Conservation (phyloP, 805 yeast species). For the Zygoascus bituminiphila region DNA sequence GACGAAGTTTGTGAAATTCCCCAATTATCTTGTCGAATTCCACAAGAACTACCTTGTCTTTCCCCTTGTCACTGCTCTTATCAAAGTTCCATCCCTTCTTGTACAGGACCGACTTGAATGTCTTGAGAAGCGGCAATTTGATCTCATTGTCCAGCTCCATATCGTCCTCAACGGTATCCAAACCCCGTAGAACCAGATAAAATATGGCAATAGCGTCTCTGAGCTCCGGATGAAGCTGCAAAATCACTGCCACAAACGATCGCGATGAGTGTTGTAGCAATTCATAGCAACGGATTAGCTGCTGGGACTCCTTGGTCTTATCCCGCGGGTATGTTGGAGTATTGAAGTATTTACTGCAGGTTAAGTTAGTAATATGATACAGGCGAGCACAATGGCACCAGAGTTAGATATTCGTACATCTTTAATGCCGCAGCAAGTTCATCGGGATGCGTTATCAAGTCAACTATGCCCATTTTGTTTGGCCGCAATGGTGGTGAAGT, state of each 20-base stretch:
- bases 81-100: constrained; percentile 72
- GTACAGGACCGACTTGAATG: constrained; percentile 56
- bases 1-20: constrained; percentile 66
- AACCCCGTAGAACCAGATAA: constrained; percentile 77
- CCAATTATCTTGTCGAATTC: constrained; percentile 62
- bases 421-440: constrained; percentile 66
- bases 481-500: background rate
- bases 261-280: constrained; percentile 68
- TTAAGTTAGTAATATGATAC: background rate
- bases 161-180: constrained; percentile 95
- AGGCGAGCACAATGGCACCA: background rate
- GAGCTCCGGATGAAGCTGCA: constrained; percentile 83
- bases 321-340: constrained; percentile 44
- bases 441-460: constrained; percentile 58
- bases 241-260: constrained; percentile 89
- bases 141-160: constrained; percentile 68
- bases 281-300: constrained; percentile 55
- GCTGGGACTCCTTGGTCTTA: constrained; percentile 33
- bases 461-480: constrained; percentile 47
- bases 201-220: constrained; percentile 72
- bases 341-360: constrained; percentile 41
- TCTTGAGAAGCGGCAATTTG: constrained; percentile 67
- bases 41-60: constrained; percentile 72
- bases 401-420: constrained; percentile 29
- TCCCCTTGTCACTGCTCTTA: constrained; percentile 63